Evolutionary conservation across 345 rosid genomes (phyloP), one percentile per base, ranked within the genome.

Genomic region (Rubroshorea leprosula): DNA sequence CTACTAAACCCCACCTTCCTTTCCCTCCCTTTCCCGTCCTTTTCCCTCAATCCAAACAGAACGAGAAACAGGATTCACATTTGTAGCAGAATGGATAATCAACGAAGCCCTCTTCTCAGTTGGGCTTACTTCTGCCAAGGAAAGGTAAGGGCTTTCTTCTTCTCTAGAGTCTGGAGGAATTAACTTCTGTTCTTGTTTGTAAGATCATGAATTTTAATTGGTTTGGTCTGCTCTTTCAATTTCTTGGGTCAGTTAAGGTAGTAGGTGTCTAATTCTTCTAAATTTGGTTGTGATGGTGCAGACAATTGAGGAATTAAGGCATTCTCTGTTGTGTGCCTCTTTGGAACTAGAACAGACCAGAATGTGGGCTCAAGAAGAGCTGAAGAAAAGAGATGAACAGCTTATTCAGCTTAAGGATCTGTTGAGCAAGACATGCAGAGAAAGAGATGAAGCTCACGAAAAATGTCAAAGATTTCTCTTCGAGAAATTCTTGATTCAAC

Each of bases 261-360:
- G n/a, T n/a, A n/a, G 1, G 6, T 13, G 14, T 14, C 2, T 17
- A 49, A 26, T 54, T 29, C 35, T 49, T 51, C 47, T 62, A 11
- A 65, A 1, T 50, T 61, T 54, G 75, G 68, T 27, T 65, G 49
- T 53, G 23, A 31, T 63, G 61, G 23, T 64, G 55, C 76, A 93
- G 99, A 75, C 75, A 48, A 64, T 82, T 70, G 97, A 89, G 44
- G 97, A 87, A 31, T 64, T 93, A 20, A 85, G 70, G 74, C 75
- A 79, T 62, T 78, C 90, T 12, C 88, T 93, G 46, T 55, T 85
- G 38, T 87, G 48, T 57, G 77, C 83, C 7, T 82, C 79, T 18
- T 41, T 87, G 64, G 99, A 93, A 82, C 82, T 93, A 6, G 96
- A 93, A 22, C 90, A 80, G 68, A 93, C 96, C 38, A 85, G 70